Evolutionary conservation across 1,284 basidiomycete species (phyloP).

Genomic region (Microbotryum silenes-acaulis): DNA sequence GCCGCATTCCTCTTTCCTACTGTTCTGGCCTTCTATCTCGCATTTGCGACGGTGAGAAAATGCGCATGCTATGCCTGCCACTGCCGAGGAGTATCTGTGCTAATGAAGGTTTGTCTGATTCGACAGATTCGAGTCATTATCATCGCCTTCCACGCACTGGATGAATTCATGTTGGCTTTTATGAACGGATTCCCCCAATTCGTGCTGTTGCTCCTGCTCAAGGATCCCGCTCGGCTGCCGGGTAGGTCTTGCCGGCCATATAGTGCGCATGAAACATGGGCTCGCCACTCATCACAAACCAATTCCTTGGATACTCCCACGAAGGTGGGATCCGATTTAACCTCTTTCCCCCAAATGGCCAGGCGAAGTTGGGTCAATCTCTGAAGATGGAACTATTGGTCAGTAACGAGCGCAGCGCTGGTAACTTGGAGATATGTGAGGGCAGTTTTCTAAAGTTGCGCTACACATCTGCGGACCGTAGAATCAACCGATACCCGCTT

Average conservation of each 20-base stretch:
- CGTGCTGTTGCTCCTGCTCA: constrained; percentile 71
- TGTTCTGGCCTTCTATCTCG: constrained; percentile 69
- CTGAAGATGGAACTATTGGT: constrained; percentile 15
- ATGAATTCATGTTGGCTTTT: constrained; percentile 61
- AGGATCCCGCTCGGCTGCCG: constrained; percentile 75
- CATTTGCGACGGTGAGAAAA: constrained; percentile 63
- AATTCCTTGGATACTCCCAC: background rate
- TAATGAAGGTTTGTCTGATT: background rate
- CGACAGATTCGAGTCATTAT: constrained; percentile 38
- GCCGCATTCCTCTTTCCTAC: constrained; percentile 87
- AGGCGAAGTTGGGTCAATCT: background rate
- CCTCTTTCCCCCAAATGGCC: background rate
- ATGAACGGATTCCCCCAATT: constrained; percentile 90
- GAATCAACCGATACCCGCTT: constrained; percentile 24
- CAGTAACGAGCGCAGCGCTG: background rate
- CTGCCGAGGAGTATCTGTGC: background rate
- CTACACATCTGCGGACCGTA: background rate
- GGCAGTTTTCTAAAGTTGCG: background rate
- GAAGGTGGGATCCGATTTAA: constrained; percentile 8
- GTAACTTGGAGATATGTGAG: background rate
- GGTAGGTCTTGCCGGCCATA: constrained; percentile 46
- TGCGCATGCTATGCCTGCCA: background rate
- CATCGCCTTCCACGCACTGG: constrained; percentile 52
- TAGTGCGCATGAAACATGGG: background rate
- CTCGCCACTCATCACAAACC: background rate